Evolutionary conservation across 2,329 filamentous ascomycete genomes (phyloP).

Genomic region (Neonectria coccinea): DNA sequence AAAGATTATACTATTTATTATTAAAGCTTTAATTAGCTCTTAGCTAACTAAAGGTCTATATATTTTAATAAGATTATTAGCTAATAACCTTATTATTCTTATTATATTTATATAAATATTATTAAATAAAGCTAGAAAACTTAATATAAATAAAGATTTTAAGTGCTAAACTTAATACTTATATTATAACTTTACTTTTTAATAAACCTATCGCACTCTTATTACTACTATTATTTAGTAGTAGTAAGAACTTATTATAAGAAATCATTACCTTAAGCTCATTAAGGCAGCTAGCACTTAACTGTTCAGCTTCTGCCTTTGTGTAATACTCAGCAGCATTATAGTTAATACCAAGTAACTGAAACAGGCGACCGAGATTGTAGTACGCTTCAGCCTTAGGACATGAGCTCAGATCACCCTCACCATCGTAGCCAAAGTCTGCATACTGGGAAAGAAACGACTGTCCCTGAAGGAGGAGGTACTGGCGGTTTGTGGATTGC

Average conservation of each 20-base stretch:
- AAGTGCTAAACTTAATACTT: background rate
- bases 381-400: conserved; percentile 52
- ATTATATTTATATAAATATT: too few species aligned
- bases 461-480: conserved; percentile 85
- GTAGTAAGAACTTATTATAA: conserved; percentile 49
- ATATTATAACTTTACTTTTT: conserved; percentile 42
- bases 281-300: conserved; percentile 10
- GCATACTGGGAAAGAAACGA: conserved; percentile 73
- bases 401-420: background rate
- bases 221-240: conserved; percentile 48
- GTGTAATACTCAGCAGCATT: conserved; percentile 79
- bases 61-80: too few species aligned
- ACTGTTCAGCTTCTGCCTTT: conserved; percentile 47
- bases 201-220: conserved; percentile 44
- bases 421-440: conserved; percentile 25
- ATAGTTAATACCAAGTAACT: conserved; percentile 52
- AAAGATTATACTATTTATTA: too few species aligned
- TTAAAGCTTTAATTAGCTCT: too few species aligned
- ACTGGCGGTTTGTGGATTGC: conserved; percentile 90
- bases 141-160: too few species aligned
- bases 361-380: conserved; percentile 54
- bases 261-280: conserved; percentile 48
- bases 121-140: too few species aligned
- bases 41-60: too few species aligned
- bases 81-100: too few species aligned